Evolutionary conservation across 1,284 basidiomycete genomes (phyloP).

Genomic region (Exobasidium rhododendri): DNA sequence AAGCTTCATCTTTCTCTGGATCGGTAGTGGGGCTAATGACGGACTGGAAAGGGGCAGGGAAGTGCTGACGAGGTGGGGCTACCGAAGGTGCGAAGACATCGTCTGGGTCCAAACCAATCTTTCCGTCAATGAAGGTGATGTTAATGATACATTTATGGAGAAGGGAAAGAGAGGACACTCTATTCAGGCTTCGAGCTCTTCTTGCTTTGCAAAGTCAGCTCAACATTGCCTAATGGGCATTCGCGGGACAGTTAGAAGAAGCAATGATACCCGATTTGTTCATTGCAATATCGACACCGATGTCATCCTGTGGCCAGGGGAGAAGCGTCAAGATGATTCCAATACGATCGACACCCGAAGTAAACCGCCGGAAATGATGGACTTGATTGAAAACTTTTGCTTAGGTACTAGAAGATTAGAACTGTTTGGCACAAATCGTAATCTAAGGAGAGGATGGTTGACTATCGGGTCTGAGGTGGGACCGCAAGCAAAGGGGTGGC

Average conservation of each 20-base stretch:
- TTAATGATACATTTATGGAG: constrained; percentile 12
- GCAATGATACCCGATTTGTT: constrained; percentile 89
- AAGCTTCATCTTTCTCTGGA: constrained; percentile 91
- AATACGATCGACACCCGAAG: constrained; percentile 64
- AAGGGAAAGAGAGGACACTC: neutral
- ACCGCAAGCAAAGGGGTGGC: constrained; percentile 29
- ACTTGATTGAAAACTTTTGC: constrained; percentile 95
- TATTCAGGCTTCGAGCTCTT: constrained; percentile 19
- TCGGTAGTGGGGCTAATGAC: constrained; percentile 82
- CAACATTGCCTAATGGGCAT: constrained; percentile 98
- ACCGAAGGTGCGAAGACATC: constrained; percentile 90
- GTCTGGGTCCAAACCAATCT: constrained; percentile 95
- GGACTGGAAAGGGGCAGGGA: constrained; percentile 90
- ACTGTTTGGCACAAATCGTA: constrained; percentile 73
- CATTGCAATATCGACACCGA: constrained; percentile 99
- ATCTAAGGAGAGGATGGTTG: constrained; percentile 85
- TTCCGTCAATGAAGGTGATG: constrained; percentile 58
- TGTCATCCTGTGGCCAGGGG: constrained; percentile 90
- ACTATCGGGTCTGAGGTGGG: constrained; percentile 63
- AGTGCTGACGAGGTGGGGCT: constrained; percentile 88
- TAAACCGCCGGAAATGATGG: constrained; percentile 92
- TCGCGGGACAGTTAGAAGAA: constrained; percentile 87
- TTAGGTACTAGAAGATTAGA: constrained; percentile 87
- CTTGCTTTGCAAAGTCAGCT: constrained; percentile 31
- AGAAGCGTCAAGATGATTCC: constrained; percentile 57